Conservation (phyloP, 2,329 filamentous ascomycete genomes). For the Botryotinia convoluta region DNA sequence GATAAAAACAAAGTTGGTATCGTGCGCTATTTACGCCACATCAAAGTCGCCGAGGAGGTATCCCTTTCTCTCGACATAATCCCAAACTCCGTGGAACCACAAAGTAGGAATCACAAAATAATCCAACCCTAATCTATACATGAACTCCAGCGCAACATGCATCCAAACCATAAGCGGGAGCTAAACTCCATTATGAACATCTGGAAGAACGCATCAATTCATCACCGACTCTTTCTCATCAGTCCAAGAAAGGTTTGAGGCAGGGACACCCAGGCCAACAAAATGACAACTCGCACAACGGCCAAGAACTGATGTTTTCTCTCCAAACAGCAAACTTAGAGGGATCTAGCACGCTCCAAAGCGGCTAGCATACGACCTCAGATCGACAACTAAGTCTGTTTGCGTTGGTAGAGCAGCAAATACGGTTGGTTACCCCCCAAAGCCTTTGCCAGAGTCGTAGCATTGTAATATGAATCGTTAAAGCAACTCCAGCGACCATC, state of each 20-base stretch:
- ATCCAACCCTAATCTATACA: not conserved
- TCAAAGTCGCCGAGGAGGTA: not conserved
- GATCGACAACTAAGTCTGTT: constrained; percentile 10
- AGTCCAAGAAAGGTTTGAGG: not conserved
- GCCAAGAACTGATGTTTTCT: constrained; percentile 10
- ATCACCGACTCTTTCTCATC: not conserved
- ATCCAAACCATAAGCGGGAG: constrained; percentile 3
- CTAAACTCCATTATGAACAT: constrained; percentile 1
- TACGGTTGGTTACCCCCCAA: constrained; percentile 16
- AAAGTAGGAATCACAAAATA: constrained; percentile 2
- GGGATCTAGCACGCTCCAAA: constrained; percentile 5
- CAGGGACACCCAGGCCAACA: constrained; percentile 6
- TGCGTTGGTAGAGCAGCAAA: constrained; percentile 20
- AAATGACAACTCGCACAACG: not conserved
- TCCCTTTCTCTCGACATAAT: not conserved
- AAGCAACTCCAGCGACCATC: constrained; percentile 31
- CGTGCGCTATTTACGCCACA: not conserved
- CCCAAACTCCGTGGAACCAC: not conserved
- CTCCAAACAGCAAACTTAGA: constrained; percentile 1
- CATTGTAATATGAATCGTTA: constrained; percentile 31
- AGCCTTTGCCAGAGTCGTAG: constrained; percentile 24
- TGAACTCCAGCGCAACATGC: not conserved
- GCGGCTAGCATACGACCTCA: constrained; percentile 1
- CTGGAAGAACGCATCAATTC: not conserved
- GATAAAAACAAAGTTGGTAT: constrained; percentile 12